Evolutionary conservation across 2,329 filamentous ascomycete species (phyloP).

Genomic region (Zymoseptoria crescenta): DNA sequence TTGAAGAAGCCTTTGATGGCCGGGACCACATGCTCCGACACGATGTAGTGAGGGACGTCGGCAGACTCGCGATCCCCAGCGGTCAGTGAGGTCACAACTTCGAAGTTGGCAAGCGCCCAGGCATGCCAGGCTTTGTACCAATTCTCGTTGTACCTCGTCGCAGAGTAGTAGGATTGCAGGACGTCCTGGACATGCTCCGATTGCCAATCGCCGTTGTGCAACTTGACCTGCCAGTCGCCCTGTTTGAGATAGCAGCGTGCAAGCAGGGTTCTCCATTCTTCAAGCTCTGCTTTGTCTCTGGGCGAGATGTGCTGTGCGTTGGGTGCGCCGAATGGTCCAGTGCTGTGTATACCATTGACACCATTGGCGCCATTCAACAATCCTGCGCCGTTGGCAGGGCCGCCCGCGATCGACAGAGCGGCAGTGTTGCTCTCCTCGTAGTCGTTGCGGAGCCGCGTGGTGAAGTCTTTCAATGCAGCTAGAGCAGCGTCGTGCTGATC

Average conservation of each 20-base stretch:
- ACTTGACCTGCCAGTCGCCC: conserved; percentile 85
- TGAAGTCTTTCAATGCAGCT: conserved; percentile 55
- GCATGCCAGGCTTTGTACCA: conserved; percentile 99
- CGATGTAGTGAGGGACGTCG: conserved; percentile 56
- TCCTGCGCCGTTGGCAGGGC: conserved; percentile 41
- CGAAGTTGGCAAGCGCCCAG: conserved; percentile 96
- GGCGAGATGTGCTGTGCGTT: conserved; percentile 28
- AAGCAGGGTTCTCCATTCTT: conserved; percentile 61
- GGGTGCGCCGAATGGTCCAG: conserved; percentile 24
- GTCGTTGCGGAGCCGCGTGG: conserved; percentile 51
- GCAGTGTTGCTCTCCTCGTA: conserved; percentile 37
- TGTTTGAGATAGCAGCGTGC: conserved; percentile 95
- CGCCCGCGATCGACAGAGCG: conserved; percentile 26
- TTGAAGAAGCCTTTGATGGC: conserved; percentile 95
- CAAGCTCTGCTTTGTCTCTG: conserved; percentile 38
- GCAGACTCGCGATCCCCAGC: conserved; percentile 54
- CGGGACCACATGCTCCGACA: conserved; percentile 85
- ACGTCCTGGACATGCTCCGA: conserved; percentile 81
- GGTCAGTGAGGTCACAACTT: conserved; percentile 80
- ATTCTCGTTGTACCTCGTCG: conserved; percentile 84
- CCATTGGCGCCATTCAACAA: conserved; percentile 32
- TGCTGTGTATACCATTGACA: conserved; percentile 35
- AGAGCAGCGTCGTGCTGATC: conserved; percentile 59
- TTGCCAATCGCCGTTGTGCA: conserved; percentile 85
- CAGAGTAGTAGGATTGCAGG: conserved; percentile 79